Evolutionary conservation across 176 grass and related monocot species (phyloP).

Genomic region (Paspalum notatum): DNA sequence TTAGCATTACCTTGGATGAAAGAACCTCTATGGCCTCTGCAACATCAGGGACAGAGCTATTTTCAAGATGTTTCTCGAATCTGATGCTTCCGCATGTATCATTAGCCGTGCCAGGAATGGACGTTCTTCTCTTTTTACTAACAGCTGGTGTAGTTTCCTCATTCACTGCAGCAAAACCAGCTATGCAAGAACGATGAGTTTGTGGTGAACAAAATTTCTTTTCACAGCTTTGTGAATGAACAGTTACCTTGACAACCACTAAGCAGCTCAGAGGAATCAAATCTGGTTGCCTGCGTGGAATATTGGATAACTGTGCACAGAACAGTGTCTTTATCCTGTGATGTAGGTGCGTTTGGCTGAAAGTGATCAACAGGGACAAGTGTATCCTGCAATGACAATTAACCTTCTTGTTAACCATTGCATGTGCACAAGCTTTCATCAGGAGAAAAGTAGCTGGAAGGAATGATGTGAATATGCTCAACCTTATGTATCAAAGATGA

Average conservation of each 20-base stretch:
- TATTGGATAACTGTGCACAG: conserved; percentile 67
- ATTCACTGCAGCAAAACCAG: conserved; percentile 30
- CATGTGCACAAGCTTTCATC: conserved; percentile 10
- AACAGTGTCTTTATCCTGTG: conserved; percentile 70
- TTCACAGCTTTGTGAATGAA: conserved; percentile 9
- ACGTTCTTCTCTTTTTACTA: conserved; percentile 58
- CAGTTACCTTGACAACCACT: conserved; percentile 49
- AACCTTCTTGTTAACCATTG: neutral
- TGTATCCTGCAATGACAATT: conserved; percentile 60
- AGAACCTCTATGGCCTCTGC: conserved; percentile 88
- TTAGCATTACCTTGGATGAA: conserved; percentile 74
- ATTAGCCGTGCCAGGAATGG: conserved; percentile 36
- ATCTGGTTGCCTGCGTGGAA: conserved; percentile 61
- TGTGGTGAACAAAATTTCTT: conserved; percentile 24
- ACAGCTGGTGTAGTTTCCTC: conserved; percentile 47
- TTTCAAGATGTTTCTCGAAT: conserved; percentile 46
- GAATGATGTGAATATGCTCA: conserved; percentile 23
- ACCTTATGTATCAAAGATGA: conserved; percentile 35
- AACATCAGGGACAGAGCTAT: conserved; percentile 65
- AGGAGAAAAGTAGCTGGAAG: conserved; percentile 8
- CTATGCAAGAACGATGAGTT: conserved; percentile 31
- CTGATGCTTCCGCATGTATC: conserved; percentile 40
- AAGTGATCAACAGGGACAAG: conserved; percentile 70
- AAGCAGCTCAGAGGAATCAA: conserved; percentile 49
- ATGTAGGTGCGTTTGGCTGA: conserved; percentile 56